Conservation (phyloP, 164 flowering plant genomes). For the Platanus orientalis region DNA sequence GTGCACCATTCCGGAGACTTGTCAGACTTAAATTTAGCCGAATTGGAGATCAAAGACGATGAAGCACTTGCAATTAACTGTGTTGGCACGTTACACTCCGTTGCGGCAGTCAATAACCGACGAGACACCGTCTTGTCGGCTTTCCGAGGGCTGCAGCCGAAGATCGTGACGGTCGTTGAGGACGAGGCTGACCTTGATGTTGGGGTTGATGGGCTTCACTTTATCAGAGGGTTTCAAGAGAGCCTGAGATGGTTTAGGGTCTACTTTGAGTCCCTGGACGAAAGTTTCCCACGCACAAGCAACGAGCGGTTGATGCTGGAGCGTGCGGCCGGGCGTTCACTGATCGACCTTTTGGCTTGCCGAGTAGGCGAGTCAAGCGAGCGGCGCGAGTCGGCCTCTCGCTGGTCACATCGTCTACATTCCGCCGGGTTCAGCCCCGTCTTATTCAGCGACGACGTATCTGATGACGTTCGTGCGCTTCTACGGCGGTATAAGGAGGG, state of each 20-base stretch:
- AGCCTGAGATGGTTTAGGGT: conserved; percentile 73
- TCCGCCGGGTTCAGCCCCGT: conserved; percentile 44
- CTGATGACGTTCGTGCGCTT: conserved; percentile 78
- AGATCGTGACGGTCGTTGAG: conserved; percentile 78
- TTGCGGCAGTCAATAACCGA: conserved; percentile 25
- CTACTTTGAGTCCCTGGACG: conserved; percentile 81
- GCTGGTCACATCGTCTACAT: conserved; percentile 63
- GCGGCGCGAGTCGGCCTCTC: conserved; percentile 65
- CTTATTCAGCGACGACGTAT: conserved; percentile 72
- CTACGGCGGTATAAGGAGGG: conserved; percentile 89
- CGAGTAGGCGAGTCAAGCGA: conserved; percentile 49
- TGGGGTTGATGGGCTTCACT: conserved; percentile 62
- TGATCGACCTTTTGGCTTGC: conserved; percentile 74
- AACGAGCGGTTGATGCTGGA: conserved; percentile 85
- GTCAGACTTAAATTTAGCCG: conserved; percentile 42
- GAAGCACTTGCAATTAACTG: conserved; percentile 83
- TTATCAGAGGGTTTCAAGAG: conserved; percentile 61
- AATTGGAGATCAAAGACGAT: conserved; percentile 54
- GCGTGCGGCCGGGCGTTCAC: conserved; percentile 67
- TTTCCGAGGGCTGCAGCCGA: conserved; percentile 54
- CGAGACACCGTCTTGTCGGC: conserved; percentile 46
- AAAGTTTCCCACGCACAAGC: conserved; percentile 67
- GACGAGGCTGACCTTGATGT: conserved; percentile 81
- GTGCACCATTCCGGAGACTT: conserved; percentile 63
- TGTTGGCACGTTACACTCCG: conserved; percentile 53